These are phyloP conservation scores for Gossypioides kirkii DNA, from an alignment of 345 rosid genomes.

Conservation along the genomic window DNA sequence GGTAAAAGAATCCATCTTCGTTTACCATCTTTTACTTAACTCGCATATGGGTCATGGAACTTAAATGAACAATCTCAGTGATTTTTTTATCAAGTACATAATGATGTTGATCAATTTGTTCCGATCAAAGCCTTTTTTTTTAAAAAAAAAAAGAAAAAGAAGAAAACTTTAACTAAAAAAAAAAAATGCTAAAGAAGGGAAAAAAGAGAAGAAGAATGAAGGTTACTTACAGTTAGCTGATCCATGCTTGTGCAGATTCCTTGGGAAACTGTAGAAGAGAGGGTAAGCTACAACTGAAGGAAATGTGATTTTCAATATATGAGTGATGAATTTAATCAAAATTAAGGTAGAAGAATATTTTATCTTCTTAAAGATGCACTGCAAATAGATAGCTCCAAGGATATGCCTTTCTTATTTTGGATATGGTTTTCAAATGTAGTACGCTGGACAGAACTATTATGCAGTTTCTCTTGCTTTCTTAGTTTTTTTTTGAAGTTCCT, in stretches of 20 bases:
- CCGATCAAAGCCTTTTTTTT: neutral
- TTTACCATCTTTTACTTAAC: neutral
- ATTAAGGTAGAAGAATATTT: neutral
- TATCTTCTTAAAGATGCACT: neutral
- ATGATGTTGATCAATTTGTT: neutral
- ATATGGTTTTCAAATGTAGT: neutral
- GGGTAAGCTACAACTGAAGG: neutral
- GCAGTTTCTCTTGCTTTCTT: neutral
- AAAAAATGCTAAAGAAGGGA: neutral
- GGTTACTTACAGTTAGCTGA: neutral
- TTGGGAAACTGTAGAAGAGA: neutral
- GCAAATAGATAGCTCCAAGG: neutral
- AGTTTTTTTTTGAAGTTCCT: neutral
- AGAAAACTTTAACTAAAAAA: neutral
- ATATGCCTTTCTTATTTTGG: neutral
- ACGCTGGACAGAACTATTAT: neutral
- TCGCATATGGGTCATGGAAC: neutral
- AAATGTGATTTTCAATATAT: neutral
- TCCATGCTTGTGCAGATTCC: neutral
- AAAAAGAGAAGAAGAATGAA: too few relatives aligned
- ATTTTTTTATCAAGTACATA: neutral
- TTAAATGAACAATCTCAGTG: neutral
- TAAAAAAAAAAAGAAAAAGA: too few relatives aligned
- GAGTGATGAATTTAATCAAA: neutral
- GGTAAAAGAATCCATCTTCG: conserved; percentile 33